Base-by-base conservation (phyloP, 2,329 filamentous ascomycete species). In the Dactylella cylindrospora region DNA sequence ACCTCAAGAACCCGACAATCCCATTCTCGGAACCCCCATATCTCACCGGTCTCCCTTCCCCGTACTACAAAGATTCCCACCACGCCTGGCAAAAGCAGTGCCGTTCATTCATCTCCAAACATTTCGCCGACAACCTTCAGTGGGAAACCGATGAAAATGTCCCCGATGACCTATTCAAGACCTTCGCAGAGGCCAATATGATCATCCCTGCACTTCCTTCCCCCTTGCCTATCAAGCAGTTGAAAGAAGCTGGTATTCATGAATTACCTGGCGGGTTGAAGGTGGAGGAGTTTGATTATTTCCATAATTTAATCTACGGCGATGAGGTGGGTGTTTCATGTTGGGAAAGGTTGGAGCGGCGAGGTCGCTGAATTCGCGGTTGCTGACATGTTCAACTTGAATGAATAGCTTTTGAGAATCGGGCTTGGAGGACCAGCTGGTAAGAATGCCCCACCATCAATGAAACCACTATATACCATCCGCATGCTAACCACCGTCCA, bases 11-110 rank as follows among this genome's bases (percentile, higher is more conserved):
- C 20, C 65, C 71, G 50, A 68, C 75, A 3, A 71, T 86, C 20
- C 86, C 86, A 44, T 87, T 89, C 74, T 83, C 84, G 3, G 86
- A 90, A 68, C 86, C 86, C 1, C 79, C 85, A 1, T 89, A 84
- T 74, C 77, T 89, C 39, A 77, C 76, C 67, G 84, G 84, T 46
- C 76, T 88, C 2, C 86, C 85, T 0, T 86, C 83, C 0, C 82
- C 85, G 9, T 86, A 88, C 74, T 86, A 86, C 74, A 83, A 79
- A 19, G 76, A 79, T 2, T 81, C 82, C 3, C 85, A 89, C 70
- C 75, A 76, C 10, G 75, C 74, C 69, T 88, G 83, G 76, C 85
- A 90, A 70, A 80, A 82, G 70, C 80, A 79, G 65, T 84, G 83
- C 70, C 82, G 84, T 28, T 78, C 76, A 4, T 88, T 88, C 70